Evolutionary conservation across 108 stramenopile species (phyloP).

Genomic region (Pseudonitzschia multiseries): DNA sequence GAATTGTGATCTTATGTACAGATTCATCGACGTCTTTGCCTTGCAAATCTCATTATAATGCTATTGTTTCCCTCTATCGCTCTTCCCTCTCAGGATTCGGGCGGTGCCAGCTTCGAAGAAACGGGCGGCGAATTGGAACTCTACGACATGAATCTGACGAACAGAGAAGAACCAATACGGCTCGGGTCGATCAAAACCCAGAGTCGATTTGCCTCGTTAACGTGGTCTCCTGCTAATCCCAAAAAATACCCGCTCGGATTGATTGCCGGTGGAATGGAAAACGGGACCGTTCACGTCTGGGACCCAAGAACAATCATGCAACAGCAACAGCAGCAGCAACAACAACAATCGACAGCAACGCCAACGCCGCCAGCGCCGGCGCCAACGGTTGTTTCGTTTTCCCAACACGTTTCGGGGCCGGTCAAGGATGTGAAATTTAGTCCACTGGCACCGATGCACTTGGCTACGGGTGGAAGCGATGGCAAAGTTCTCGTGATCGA

Average conservation of each 20-base stretch:
- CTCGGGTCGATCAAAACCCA: conserved; percentile 80
- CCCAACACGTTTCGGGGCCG: conserved; percentile 50
- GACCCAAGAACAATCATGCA: conserved; percentile 67
- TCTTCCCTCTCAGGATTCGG: conserved; percentile 43
- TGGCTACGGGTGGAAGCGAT: conserved; percentile 87
- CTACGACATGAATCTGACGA: conserved; percentile 61
- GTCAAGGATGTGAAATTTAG: conserved; percentile 88
- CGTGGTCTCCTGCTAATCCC: conserved; percentile 47
- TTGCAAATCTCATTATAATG: neutral
- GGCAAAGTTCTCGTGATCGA: conserved; percentile 71
- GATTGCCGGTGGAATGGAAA: conserved; percentile 94
- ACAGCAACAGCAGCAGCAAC: conserved; percentile 8
- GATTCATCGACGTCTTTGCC: neutral
- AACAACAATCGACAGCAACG: neutral
- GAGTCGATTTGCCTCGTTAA: conserved; percentile 60
- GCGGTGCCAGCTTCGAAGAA: conserved; percentile 87
- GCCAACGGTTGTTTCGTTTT: conserved; percentile 46
- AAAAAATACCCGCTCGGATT: conserved; percentile 63
- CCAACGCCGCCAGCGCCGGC: neutral
- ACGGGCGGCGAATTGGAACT: conserved; percentile 92
- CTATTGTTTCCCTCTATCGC: neutral
- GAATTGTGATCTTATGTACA: neutral
- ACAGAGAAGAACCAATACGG: conserved; percentile 36
- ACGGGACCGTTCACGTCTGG: conserved; percentile 93
- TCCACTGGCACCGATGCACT: conserved; percentile 63